These are phyloP conservation scores for Phoenix roebelenii DNA, from an alignment of 176 grass and related monocot genomes.

Conservation along the genomic window DNA sequence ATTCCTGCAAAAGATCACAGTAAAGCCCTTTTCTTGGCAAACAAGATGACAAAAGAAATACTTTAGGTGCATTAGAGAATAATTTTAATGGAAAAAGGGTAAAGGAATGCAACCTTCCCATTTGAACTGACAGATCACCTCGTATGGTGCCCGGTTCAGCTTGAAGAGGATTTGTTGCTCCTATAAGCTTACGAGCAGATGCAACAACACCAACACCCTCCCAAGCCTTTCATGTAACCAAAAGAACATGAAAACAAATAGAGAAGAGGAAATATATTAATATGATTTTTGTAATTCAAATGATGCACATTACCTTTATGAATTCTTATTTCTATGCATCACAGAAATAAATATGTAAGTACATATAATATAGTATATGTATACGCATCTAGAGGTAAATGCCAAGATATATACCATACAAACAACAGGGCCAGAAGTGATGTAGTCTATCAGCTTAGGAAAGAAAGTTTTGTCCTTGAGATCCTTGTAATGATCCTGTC, in stretches of 20 bases:
- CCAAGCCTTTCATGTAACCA: constrained; percentile 52
- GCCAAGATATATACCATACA: constrained; percentile 58
- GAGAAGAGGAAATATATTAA: neutral
- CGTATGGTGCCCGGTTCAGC: constrained; percentile 90
- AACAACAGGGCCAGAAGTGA: constrained; percentile 95
- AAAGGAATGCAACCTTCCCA: constrained; percentile 48
- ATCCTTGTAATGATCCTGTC: constrained; percentile 95
- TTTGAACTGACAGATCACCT: constrained; percentile 96
- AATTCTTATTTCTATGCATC: too few relatives aligned
- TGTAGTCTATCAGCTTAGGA: constrained; percentile 64
- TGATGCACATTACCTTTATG: too few relatives aligned
- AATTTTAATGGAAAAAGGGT: too few relatives aligned
- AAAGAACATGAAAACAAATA: neutral
- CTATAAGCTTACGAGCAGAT: constrained; percentile 87
- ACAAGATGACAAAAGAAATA: neutral
- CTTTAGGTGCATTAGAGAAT: too few relatives aligned
- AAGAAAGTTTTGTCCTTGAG: constrained; percentile 79
- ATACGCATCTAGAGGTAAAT: neutral
- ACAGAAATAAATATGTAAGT: too few relatives aligned
- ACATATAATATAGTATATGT: too few relatives aligned
- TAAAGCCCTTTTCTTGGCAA: too few relatives aligned
- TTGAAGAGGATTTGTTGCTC: constrained; percentile 92
- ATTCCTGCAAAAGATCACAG: constrained; percentile 47
- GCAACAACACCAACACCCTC: constrained; percentile 83
- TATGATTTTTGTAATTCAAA: too few relatives aligned